phyloP scores from a whole-genome alignment of 257 asterid species.

The Salvia splendens region DNA sequence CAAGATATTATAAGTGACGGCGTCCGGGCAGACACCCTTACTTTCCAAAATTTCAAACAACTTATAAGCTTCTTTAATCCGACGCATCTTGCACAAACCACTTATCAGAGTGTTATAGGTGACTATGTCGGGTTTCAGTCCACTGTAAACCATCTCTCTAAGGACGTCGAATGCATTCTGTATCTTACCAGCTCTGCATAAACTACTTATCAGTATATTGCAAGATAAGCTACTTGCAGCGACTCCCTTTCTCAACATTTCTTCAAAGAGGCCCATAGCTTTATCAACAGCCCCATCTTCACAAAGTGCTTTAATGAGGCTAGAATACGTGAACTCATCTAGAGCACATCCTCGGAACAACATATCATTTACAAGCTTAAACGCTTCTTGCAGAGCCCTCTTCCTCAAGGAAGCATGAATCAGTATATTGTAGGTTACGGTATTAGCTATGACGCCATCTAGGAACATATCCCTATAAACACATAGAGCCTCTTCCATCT shows the following conservation, averaged over 20 bases:
- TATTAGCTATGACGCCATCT: slow-evolving; percentile 83
- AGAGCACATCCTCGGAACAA: slow-evolving; percentile 67
- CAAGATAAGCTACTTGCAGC: slow-evolving; percentile 50
- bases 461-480: slow-evolving; percentile 69
- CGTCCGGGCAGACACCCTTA: slow-evolving; percentile 66
- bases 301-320: slow-evolving; percentile 79
- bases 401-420: slow-evolving; percentile 65
- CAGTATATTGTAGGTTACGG: slow-evolving; percentile 75
- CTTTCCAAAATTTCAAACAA: slow-evolving; percentile 55
- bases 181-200: slow-evolving; percentile 58
- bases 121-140: slow-evolving; percentile 74
- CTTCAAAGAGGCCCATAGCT: slow-evolving; percentile 72
- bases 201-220: slow-evolving; percentile 59
- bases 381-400: slow-evolving; percentile 59
- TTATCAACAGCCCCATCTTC: slow-evolving; percentile 71
- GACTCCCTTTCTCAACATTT: slow-evolving; percentile 67
- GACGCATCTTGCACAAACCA: slow-evolving; percentile 70
- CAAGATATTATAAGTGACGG: slow-evolving; percentile 68
- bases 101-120: slow-evolving; percentile 73
- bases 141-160: slow-evolving; percentile 64
- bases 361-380: slow-evolving; percentile 80
- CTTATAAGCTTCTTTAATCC: slow-evolving; percentile 58
- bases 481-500: slow-evolving; percentile 66
- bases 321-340: slow-evolving; percentile 68
- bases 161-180: slow-evolving; percentile 67